phyloP scores from a whole-genome alignment of 2,329 filamentous ascomycete species.

The Pseudocercospora ulei region DNA sequence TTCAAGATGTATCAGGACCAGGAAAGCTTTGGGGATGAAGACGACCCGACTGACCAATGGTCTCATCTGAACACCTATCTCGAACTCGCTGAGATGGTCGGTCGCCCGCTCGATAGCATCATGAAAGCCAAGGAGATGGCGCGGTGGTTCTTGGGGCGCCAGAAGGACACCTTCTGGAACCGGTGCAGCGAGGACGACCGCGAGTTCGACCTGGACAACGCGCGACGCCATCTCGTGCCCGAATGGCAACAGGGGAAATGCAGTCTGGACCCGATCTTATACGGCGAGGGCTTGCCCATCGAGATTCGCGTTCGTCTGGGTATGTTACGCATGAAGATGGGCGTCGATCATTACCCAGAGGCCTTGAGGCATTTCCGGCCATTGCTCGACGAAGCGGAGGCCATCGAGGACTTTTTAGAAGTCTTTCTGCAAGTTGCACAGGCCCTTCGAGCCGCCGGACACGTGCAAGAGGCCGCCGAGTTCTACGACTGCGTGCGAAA shows the following conservation, averaged over 20 bases:
- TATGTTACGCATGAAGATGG: slow-evolving; percentile 65
- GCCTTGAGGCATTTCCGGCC: slow-evolving; percentile 49
- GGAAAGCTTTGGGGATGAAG: slow-evolving; percentile 34
- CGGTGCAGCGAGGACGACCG: slow-evolving; percentile 59
- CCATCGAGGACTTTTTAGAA: slow-evolving; percentile 60
- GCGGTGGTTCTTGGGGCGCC: slow-evolving; percentile 72
- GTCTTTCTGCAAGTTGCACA: slow-evolving; percentile 66
- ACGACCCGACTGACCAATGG: slow-evolving; percentile 53
- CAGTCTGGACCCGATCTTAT: slow-evolving; percentile 46
- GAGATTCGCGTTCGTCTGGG: slow-evolving; percentile 79
- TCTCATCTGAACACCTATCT: slow-evolving; percentile 76
- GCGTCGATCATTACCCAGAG: slow-evolving; percentile 54
- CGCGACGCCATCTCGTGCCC: slow-evolving; percentile 53
- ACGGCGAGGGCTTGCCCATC: slow-evolving; percentile 64
- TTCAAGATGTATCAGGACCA: slow-evolving; percentile 42
- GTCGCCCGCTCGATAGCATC: slow-evolving; percentile 57
- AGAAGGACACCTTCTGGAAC: slow-evolving; percentile 69
- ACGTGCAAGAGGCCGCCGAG: slow-evolving; percentile 48
- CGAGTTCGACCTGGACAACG: slow-evolving; percentile 75
- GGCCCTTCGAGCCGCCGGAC: slow-evolving; percentile 45
- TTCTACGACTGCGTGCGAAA: slow-evolving; percentile 46
- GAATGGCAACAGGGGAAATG: slow-evolving; percentile 49
- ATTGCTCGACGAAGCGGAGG: slow-evolving; percentile 56
- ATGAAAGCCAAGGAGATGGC: slow-evolving; percentile 59
- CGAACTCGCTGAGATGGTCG: slow-evolving; percentile 60